Base-by-base conservation (phyloP, 2,329 filamentous ascomycete genomes). In the Madurella fahalii region DNA sequence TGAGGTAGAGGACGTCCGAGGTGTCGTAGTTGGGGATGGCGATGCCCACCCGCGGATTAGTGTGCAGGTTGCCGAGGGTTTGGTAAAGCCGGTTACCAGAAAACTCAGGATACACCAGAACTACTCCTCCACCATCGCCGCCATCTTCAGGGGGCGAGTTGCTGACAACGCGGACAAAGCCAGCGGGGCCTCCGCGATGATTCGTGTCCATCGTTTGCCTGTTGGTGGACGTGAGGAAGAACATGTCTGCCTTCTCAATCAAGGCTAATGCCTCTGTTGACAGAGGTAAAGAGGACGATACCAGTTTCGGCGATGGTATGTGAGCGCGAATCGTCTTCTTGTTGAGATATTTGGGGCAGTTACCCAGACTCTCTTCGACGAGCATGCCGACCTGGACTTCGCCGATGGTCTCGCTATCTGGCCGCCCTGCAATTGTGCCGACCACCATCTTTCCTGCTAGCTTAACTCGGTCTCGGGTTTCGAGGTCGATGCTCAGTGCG, bases 331-430 rank as follows among this genome's bases (percentile, higher is more conserved):
- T 82, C 2, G 74, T 72, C 66, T 88, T 91, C 64, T 82, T 83
- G 69, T 93, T 94, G 34, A 95, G 67, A 63, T 95, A 95, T 69
- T 95, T 95, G 1, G 90, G 90, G 63, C 90, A 95, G 63, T 94
- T 95, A 0, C 89, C 85, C 72, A 95, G 65, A 60, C 83, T 87
- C 68, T 89, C 85, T 32, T 86, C 79, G 53, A 95, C 83, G 40
- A 80, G 79, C 43, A 90, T 74, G 13, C 86, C 83, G 37, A 93
- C 71, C 68, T 80, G 77, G 42, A 77, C 63, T 5, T 72, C 68
- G 8, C 61, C 67, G 5, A 65, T 65, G 3, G 64, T 66, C 12
- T 57, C 64, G 5, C 43, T 63, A 58, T 16, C 68, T 59, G 39
- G 69, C 63, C 12, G 68, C 62, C 5, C 69, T 61, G 5, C 71